These are phyloP conservation scores for Fusarium tricinctum DNA, from an alignment of 2,329 filamentous ascomycete species.

Conservation along the genomic window DNA sequence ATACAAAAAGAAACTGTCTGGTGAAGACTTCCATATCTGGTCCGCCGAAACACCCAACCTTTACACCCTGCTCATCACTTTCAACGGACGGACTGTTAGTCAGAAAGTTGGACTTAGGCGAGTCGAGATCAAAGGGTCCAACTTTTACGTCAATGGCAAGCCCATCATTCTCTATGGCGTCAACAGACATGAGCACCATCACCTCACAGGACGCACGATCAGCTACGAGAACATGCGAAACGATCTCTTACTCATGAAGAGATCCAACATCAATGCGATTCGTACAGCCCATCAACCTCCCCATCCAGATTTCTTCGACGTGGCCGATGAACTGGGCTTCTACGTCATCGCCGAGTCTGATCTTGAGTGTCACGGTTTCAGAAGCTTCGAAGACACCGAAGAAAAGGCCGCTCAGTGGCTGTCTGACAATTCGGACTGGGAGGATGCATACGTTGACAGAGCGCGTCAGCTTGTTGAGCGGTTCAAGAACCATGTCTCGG, in stretches of 20 bases:
- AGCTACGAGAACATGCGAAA: conserved; percentile 71
- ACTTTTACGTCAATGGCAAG: conserved; percentile 75
- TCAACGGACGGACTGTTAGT: conserved; percentile 55
- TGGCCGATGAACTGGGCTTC: conserved; percentile 74
- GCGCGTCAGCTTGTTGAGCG: conserved; percentile 74
- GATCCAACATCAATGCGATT: conserved; percentile 77
- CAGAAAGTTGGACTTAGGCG: conserved; percentile 75
- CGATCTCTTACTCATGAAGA: conserved; percentile 76
- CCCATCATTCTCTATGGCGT: conserved; percentile 76
- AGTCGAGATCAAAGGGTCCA: conserved; percentile 71
- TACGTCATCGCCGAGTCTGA: conserved; percentile 73
- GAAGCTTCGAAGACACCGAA: conserved; percentile 5
- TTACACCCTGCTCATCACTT: conserved; percentile 64
- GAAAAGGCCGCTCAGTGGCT: conserved; percentile 52
- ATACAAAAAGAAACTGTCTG: conserved; percentile 57
- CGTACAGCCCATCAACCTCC: conserved; percentile 77
- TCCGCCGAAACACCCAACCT: conserved; percentile 76
- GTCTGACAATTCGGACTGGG: conserved; percentile 73
- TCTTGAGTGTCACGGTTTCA: conserved; percentile 68
- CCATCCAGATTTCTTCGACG: conserved; percentile 70
- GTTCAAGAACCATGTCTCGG: conserved; percentile 70
- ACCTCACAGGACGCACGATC: conserved; percentile 71
- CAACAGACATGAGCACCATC: conserved; percentile 79
- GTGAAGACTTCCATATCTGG: conserved; percentile 72
- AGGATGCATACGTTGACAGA: conserved; percentile 75